Percentiles rank a stretch among this genome's conserved stretches.
These are phyloP conservation scores for Albatrellus sp. DNA, from an alignment of 1,284 basidiomycete genomes.

Conservation along the genomic window DNA sequence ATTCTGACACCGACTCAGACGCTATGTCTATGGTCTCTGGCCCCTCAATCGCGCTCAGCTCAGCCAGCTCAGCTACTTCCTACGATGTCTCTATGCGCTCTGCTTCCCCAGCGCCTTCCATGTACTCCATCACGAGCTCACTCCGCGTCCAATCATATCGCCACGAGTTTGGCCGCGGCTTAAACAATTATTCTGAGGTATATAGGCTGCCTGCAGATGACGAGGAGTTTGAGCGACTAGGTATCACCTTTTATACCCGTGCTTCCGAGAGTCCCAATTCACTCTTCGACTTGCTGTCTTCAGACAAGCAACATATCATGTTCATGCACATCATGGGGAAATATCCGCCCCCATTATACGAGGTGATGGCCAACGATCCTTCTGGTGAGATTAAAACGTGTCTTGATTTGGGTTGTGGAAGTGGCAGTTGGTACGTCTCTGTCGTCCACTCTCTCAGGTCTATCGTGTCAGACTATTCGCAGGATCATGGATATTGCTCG, in stretches of 20 bases:
- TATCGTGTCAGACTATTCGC: constrained; percentile 5
- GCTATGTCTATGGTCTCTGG: constrained; percentile 22
- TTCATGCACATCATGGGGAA: constrained; percentile 52
- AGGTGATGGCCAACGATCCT: constrained; percentile 45
- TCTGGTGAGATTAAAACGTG: constrained; percentile 45
- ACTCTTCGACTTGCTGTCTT: not conserved
- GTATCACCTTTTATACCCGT: constrained; percentile 25
- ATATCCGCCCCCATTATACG: constrained; percentile 42
- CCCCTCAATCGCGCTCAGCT: constrained; percentile 22
- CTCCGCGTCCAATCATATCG: constrained; percentile 44
- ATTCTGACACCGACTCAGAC: constrained; percentile 16
- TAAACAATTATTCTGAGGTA: constrained; percentile 69
- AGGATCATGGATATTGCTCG: constrained; percentile 67
- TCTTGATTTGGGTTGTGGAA: constrained; percentile 71
- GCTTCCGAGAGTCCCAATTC: not conserved
- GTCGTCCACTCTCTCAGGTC: constrained; percentile 1
- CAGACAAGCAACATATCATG: constrained; percentile 58
- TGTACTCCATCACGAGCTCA: constrained; percentile 54
- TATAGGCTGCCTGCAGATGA: constrained; percentile 67
- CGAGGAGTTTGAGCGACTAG: constrained; percentile 56
- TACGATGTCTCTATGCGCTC: constrained; percentile 37
- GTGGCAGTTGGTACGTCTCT: constrained; percentile 52
- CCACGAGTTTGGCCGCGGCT: constrained; percentile 51
- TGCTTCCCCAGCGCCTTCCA: constrained; percentile 51
- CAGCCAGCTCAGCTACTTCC: constrained; percentile 34